Base-by-base conservation (phyloP, 352 stramenopile genomes). In the Salisapilia sapeloensis region DNA sequence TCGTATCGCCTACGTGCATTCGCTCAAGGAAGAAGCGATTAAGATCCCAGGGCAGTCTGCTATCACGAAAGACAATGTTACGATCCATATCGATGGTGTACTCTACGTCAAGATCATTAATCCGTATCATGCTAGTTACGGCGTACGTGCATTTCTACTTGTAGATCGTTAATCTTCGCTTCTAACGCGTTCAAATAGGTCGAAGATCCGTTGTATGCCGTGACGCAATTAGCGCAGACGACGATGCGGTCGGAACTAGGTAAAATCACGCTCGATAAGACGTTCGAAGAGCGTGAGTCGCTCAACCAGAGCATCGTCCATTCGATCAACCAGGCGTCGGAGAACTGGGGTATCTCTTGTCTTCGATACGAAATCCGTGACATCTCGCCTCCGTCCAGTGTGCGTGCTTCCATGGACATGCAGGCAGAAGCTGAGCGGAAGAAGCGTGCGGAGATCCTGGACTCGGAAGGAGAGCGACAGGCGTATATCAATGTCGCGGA, bases 181-280 rank as follows among this genome's bases (percentile, higher is more conserved):
- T 12, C 13, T 29, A 18, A 46, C 7, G 33, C 40, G n/a, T 46
- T 29, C 5, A 38, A 41, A 18, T 24, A 37, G 21, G 53, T 93
- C 7, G 75, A 92, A 36, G 72, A 94, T 40, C 62, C 76, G 7
- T 59, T 92, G 20, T 93, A 92, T 50, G 82, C 82, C 4, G 71
- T 93, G 20, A 89, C 75, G 29, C 82, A 94, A 51, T 63, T 94
- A 25, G 82, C 82, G 20, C 82, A 94, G 50, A 90, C 82, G 21
- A 92, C 80, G 6, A 93, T 94, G 82, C 77, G 82, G 16, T 92
- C 75, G 1, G 82, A 93, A 37, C 53, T 94, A 22, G 82, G 82
- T 29, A 94, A 94, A 43, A 93, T 94, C 56, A 92, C 79, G 35
- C 65, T 94, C 26, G 82, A 94, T 56, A 93, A 93, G 63, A 93